Evolutionary conservation across 345 rosid genomes (phyloP).

Genomic region (Toxicodendron radicans): DNA sequence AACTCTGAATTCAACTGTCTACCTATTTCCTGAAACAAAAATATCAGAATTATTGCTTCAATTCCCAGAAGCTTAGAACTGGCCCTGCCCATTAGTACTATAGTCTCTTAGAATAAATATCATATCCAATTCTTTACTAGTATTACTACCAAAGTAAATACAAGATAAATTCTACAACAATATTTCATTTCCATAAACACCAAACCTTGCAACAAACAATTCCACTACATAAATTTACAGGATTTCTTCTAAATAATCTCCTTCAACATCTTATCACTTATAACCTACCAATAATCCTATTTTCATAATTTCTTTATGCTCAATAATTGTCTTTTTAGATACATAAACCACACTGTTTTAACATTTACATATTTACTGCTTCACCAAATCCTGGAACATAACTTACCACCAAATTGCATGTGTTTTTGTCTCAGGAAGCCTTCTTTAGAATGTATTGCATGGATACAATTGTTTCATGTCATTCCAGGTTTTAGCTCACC

Average conservation of each 20-base stretch:
- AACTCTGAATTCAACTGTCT: too few relatives aligned
- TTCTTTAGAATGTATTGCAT: neutral
- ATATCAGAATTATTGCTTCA: too few relatives aligned
- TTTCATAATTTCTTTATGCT: neutral
- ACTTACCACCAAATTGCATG: neutral
- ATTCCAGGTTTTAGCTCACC: neutral
- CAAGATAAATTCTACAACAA: neutral
- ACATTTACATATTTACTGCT: constrained; percentile 18
- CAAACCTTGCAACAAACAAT: neutral
- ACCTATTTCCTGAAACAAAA: too few relatives aligned
- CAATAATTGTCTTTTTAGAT: neutral
- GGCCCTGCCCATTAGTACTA: too few relatives aligned
- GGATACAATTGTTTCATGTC: neutral
- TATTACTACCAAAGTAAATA: neutral
- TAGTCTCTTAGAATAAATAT: too few relatives aligned
- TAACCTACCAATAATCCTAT: neutral
- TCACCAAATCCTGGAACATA: constrained; percentile 2
- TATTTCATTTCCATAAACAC: neutral
- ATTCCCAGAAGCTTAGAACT: too few relatives aligned
- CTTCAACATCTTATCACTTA: neutral
- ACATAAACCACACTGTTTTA: constrained; percentile 4
- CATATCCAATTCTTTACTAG: neutral
- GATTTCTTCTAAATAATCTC: constrained; percentile 1
- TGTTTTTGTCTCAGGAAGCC: neutral
- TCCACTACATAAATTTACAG: neutral